Base-by-base conservation (phyloP, 768 basidiomycete species). In the Rhodotorula paludigena region DNA sequence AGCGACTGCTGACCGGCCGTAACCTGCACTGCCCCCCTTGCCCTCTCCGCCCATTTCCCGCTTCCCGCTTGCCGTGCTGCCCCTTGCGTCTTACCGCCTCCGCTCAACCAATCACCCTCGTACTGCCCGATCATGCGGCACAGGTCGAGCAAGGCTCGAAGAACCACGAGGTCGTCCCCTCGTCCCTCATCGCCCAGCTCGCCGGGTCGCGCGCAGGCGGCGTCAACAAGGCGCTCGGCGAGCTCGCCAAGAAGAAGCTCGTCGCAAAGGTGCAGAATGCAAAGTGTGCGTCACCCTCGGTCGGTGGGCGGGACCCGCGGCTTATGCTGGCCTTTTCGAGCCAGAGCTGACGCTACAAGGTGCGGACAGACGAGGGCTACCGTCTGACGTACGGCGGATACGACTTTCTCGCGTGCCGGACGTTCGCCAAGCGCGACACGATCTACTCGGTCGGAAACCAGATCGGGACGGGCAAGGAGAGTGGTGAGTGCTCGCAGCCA, bases 381-480 rank as follows among this genome's bases (percentile, higher is more conserved):
- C 85, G 96, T 49, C 77, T 99, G 71, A 98, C 96, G 8, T 99
- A 99, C 76, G 96, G 96, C 42, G 96, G 96, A n/a, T 92, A 96
- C 71, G 96, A 99, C 75, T 98, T 86, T 77, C 83, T 99, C 33
- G 91, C 96, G 32, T 89, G 98, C 82, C 85, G 92, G 41, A 89
- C 96, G 5, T 81, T 98, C 77, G 92, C 90, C 2, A 92, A 92
- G 77, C 81, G 94, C 61, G 90, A 91, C 63, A 85, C 89, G 0
- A 83, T 99, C 80, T 81, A 87, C 73, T 90, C 90, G 32, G 90
- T 99, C 39, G 96, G 96, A 30, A 96, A 96, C 76, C 91, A 96
- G 81, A 93, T 99, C 75, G 96, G 96, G 38, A 93, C 96, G 36
- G 96, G 96, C 21, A 99, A 99, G 80, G 96, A 99, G 80, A 90